Evolutionary conservation across 805 yeast species (phyloP).

Genomic region (Ogataea degrootiae): DNA sequence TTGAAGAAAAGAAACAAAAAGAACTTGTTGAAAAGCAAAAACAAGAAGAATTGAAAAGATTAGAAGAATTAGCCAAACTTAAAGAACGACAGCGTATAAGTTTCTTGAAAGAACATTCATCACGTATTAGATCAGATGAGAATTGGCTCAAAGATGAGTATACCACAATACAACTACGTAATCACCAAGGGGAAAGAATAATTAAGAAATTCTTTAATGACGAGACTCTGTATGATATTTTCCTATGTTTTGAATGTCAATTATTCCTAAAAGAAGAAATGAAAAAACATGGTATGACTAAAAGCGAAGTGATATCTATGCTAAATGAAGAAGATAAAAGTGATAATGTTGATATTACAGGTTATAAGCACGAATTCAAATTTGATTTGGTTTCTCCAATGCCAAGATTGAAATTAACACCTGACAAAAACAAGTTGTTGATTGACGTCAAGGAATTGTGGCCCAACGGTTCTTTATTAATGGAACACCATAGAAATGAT

Average conservation of each 20-base stretch:
- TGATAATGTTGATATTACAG: slow-evolving; percentile 5
- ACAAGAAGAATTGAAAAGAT: slow-evolving; percentile 10
- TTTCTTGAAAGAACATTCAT: slow-evolving; percentile 15
- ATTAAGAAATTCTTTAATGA: slow-evolving; percentile 39
- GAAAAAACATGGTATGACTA: slow-evolving; percentile 6
- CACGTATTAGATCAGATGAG: slow-evolving; percentile 4
- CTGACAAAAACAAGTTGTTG: slow-evolving; percentile 12
- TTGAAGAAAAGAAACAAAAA: slow-evolving; percentile 35
- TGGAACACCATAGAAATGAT: slow-evolving; percentile 23
- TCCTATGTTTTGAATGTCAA: slow-evolving; percentile 44
- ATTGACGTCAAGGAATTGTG: slow-evolving; percentile 28
- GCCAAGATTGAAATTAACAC: slow-evolving; percentile 29
- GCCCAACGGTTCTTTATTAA: slow-evolving; percentile 35
- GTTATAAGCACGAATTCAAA: slow-evolving; percentile 22
- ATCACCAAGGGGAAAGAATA: slow-evolving; percentile 48
- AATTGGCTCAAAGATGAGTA: slow-evolving; percentile 26
- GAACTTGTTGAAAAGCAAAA: slow-evolving; percentile 17
- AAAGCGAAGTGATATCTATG: slow-evolving; percentile 11
- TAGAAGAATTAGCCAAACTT: neutral
- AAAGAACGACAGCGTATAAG: slow-evolving; percentile 16
- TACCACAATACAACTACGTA: slow-evolving; percentile 47
- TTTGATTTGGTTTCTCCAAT: slow-evolving; percentile 33
- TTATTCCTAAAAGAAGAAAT: slow-evolving; percentile 17
- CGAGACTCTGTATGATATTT: slow-evolving; percentile 42
- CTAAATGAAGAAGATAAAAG: slow-evolving; percentile 3